Conservation (phyloP, 2,329 filamentous ascomycete genomes). For the Fusarium incarnatum region DNA sequence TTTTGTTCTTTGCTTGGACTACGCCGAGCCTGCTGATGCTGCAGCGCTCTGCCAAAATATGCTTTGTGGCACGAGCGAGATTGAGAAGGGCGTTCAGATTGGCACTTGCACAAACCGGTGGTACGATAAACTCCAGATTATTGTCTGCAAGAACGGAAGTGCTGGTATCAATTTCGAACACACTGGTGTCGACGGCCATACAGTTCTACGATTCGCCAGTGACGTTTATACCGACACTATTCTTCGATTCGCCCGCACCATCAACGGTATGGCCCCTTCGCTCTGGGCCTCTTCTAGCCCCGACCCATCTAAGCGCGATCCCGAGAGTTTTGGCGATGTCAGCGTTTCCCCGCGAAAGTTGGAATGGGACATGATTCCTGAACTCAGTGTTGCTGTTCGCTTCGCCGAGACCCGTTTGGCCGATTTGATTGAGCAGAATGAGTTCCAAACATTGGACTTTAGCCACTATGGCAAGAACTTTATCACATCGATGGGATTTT, state of each 20-base stretch:
- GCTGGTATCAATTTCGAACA: constrained; percentile 99
- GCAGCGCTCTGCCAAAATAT: constrained; percentile 96
- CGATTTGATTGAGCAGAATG: constrained; percentile 95
- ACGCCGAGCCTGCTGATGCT: constrained; percentile 83
- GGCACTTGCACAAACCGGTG: constrained; percentile 98
- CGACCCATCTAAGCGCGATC: constrained; percentile 91
- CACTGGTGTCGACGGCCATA: constrained; percentile 97
- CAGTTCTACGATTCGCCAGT: constrained; percentile 93
- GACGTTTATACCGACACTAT: constrained; percentile 99
- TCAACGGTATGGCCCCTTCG: constrained; percentile 92
- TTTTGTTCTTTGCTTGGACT: constrained; percentile 92
- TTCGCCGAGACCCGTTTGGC: constrained; percentile 96
- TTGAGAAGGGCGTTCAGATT: constrained; percentile 93
- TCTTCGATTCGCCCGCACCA: constrained; percentile 90
- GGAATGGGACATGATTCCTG: constrained; percentile 96
- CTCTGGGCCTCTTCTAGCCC: constrained; percentile 92
- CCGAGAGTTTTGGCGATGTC: constrained; percentile 90
- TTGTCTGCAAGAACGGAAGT: constrained; percentile 98
- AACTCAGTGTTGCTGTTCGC: constrained; percentile 88
- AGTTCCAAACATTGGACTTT: constrained; percentile 94
- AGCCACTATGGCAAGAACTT: constrained; percentile 93
- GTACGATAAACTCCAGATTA: constrained; percentile 99
- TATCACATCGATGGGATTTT: constrained; percentile 96
- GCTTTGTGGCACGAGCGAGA: constrained; percentile 93
- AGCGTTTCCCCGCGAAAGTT: constrained; percentile 94